phyloP scores from a whole-genome alignment of 768 basidiomycete genomes.

The Suillus fuscotomentosus region DNA sequence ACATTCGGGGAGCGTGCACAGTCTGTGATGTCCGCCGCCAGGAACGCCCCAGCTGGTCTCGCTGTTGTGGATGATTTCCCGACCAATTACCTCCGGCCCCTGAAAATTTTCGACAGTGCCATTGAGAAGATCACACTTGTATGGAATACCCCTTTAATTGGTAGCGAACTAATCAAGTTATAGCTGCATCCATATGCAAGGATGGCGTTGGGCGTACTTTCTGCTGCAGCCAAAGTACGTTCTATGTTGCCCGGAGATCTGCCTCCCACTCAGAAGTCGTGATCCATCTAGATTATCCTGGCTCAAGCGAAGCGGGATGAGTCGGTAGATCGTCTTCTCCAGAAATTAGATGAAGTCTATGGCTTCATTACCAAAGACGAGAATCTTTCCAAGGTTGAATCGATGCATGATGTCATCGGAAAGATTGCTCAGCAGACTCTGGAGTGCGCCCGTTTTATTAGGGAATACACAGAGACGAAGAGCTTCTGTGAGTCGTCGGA shows the following conservation, averaged over 20 bases:
- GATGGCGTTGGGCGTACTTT: slow-evolving; percentile 7
- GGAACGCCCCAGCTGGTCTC: neutral
- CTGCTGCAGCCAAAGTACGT: neutral
- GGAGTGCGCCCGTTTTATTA: slow-evolving; percentile 29
- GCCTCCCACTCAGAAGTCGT: neutral
- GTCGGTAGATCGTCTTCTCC: neutral
- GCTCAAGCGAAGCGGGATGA: slow-evolving; percentile 6
- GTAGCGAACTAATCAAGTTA: neutral
- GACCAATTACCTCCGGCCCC: slow-evolving; percentile 5
- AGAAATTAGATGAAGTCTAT: slow-evolving; percentile 1
- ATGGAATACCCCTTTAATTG: neutral
- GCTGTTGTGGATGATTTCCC: neutral
- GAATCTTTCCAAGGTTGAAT: neutral
- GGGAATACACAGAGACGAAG: slow-evolving; percentile 22
- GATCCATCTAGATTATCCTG: neutral
- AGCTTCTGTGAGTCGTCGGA: slow-evolving; percentile 14
- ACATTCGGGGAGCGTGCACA: neutral
- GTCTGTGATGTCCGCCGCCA: neutral
- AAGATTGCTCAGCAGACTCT: slow-evolving; percentile 18
- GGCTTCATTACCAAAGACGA: neutral
- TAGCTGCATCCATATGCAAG: slow-evolving; percentile 8
- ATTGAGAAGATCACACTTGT: neutral
- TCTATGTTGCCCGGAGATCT: too few species aligned
- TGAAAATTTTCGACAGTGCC: neutral
- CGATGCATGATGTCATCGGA: neutral